phyloP scores from a whole-genome alignment of 352 stramenopile genomes.

The Phytopythium delawarense region DNA sequence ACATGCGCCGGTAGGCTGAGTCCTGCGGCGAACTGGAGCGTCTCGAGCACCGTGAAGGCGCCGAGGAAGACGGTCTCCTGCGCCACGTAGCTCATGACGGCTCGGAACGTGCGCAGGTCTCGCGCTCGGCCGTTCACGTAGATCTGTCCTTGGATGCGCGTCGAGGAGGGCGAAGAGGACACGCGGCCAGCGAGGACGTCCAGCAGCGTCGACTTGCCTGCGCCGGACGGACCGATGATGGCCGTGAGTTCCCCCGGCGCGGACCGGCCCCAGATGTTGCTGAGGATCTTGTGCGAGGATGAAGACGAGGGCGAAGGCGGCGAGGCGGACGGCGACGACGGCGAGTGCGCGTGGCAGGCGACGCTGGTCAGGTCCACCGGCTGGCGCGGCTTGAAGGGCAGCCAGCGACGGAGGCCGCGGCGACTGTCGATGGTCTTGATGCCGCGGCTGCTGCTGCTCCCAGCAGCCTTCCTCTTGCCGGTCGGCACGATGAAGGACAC shows the following conservation, averaged over 20 bases:
- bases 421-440: background rate
- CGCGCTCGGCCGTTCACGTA: slow-evolving; percentile 46
- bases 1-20: slow-evolving; percentile 46
- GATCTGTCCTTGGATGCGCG: slow-evolving; percentile 42
- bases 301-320: background rate
- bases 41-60: slow-evolving; percentile 67
- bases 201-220: slow-evolving; percentile 61
- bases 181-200: slow-evolving; percentile 60
- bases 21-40: slow-evolving; percentile 50
- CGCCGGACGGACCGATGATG: slow-evolving; percentile 61
- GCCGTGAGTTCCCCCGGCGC: slow-evolving; percentile 57
- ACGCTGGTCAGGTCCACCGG: background rate
- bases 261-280: slow-evolving; percentile 52
- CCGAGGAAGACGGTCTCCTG: slow-evolving; percentile 60
- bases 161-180: slow-evolving; percentile 7
- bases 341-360: slow-evolving; percentile 3
- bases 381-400: background rate
- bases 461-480: slow-evolving; percentile 14
- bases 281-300: slow-evolving; percentile 34
- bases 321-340: background rate
- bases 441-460: background rate
- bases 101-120: slow-evolving; percentile 30
- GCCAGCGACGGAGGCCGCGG: slow-evolving; percentile 3
- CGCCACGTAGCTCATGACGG: slow-evolving; percentile 59
- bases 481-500: slow-evolving; percentile 52